Percentiles rank a stretch among this genome's conserved stretches.
These are phyloP conservation scores for Aspergillus funiculosus DNA, from an alignment of 495 filamentous ascomycete genomes.

Conservation along the genomic window DNA sequence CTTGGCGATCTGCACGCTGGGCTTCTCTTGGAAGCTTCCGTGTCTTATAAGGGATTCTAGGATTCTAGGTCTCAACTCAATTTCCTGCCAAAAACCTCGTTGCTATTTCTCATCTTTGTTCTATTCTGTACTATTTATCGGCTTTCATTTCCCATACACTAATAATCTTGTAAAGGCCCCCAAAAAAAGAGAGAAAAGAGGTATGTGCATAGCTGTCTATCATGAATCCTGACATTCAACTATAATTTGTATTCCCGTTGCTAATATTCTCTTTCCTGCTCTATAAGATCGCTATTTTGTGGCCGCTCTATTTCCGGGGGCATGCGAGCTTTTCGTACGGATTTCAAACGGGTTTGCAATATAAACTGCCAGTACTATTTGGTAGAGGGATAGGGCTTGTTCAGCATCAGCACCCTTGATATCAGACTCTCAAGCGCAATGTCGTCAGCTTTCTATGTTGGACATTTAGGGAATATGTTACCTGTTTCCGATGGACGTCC, in stretches of 20 bases:
- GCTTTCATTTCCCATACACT: background rate
- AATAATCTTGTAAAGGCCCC: too few species aligned
- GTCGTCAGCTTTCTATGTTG: slow-evolving; percentile 39
- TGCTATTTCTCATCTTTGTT: background rate
- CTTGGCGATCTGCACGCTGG: background rate
- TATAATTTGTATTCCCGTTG: too few species aligned
- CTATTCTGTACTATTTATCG: too few species aligned
- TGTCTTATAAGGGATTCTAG: slow-evolving; percentile 1
- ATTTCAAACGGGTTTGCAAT: too few species aligned
- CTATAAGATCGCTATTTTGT: too few species aligned
- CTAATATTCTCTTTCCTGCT: too few species aligned
- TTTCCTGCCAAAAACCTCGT: background rate
- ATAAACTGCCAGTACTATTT: too few species aligned
- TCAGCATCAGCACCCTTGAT: background rate
- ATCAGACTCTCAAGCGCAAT: slow-evolving; percentile 22
- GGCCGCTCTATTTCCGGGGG: too few species aligned
- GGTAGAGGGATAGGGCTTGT: background rate
- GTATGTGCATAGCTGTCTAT: too few species aligned
- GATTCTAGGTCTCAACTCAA: background rate
- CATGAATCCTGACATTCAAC: too few species aligned
- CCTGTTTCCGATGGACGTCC: slow-evolving; percentile 28
- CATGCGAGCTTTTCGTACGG: too few species aligned
- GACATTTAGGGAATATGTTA: slow-evolving; percentile 48
- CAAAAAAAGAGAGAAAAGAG: too few species aligned
- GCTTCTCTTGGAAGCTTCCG: background rate